phyloP scores from a whole-genome alignment of 768 basidiomycete genomes.

The Bullera alba region DNA sequence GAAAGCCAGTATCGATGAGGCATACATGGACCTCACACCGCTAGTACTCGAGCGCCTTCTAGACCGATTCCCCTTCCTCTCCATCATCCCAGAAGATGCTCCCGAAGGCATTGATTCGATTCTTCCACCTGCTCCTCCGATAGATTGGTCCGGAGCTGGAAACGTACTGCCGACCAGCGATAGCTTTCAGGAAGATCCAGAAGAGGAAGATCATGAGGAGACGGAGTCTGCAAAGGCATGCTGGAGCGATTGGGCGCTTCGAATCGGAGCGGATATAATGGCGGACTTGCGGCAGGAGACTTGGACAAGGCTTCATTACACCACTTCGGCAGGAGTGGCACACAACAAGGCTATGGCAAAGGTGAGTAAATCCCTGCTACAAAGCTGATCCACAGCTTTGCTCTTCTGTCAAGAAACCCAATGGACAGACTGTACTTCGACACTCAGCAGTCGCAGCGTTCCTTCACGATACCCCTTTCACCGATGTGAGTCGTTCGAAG shows the following conservation, averaged over 20 bases:
- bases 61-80: constrained; percentile 68
- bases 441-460: constrained; percentile 76
- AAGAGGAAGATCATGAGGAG: no score
- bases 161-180: constrained; percentile 32
- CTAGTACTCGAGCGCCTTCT: constrained; percentile 69
- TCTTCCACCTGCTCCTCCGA: constrained; percentile 37
- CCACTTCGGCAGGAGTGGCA: constrained; percentile 81
- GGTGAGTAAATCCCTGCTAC: no score
- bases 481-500: constrained; percentile 50
- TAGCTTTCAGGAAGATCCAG: no score
- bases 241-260: constrained; percentile 86
- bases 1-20: constrained; percentile 95
- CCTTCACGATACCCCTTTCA: constrained; percentile 71
- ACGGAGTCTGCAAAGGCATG: no score
- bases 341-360: constrained; percentile 93
- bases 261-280: constrained; percentile 82
- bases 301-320: constrained; percentile 70
- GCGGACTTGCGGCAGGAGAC: constrained; percentile 62
- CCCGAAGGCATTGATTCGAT: constrained; percentile 56
- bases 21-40: constrained; percentile 82
- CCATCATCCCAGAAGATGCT: constrained; percentile 60
- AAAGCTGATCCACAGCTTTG: neutral
- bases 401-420: constrained; percentile 79
- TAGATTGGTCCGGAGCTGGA: constrained; percentile 37
- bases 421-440: constrained; percentile 74